These are phyloP conservation scores for Skeletonema potamos DNA, from an alignment of 108 stramenopile species.

Conservation along the genomic window DNA sequence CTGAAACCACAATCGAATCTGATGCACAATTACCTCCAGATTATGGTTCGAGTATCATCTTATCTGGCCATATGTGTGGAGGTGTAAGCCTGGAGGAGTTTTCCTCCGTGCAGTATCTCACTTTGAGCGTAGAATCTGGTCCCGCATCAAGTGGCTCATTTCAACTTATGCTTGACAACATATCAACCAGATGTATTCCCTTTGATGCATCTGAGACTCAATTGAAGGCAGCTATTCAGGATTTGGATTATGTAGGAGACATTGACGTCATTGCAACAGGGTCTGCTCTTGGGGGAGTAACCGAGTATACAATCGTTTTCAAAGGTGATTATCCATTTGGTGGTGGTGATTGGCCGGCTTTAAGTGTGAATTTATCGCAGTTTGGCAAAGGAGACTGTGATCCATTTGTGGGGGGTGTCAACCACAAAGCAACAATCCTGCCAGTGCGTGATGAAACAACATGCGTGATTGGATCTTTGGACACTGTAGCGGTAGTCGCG, in stretches of 20 bases:
- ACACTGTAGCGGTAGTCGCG: slow-evolving; percentile 35
- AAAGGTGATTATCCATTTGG: slow-evolving; percentile 24
- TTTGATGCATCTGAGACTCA: slow-evolving; percentile 33
- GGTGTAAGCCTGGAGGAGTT: slow-evolving; percentile 34
- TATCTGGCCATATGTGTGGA: slow-evolving; percentile 22
- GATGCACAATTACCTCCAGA: slow-evolving; percentile 8
- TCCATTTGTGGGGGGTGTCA: slow-evolving; percentile 21
- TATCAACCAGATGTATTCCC: slow-evolving; percentile 29
- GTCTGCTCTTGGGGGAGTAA: slow-evolving; percentile 1
- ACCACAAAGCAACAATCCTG: slow-evolving; percentile 17
- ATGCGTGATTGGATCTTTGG: slow-evolving; percentile 16
- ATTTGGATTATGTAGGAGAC: slow-evolving; percentile 12
- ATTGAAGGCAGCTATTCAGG: slow-evolving; percentile 24
- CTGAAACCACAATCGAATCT: slow-evolving; percentile 5
- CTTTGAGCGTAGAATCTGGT: slow-evolving; percentile 11
- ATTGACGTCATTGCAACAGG: slow-evolving; percentile 11
- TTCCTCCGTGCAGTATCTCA: slow-evolving; percentile 29
- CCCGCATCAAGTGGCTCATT: slow-evolving; percentile 26
- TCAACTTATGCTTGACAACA: slow-evolving; percentile 26
- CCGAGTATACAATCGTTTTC: slow-evolving; percentile 22
- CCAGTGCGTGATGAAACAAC: slow-evolving; percentile 42
- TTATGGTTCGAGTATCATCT: slow-evolving; percentile 29
- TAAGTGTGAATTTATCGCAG: slow-evolving; percentile 16
- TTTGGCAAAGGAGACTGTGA: slow-evolving; percentile 38
- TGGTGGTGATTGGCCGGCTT: slow-evolving; percentile 41